A percentile compares a stretch with the other conserved stretches of the same genome.
Evolutionary conservation across 352 stramenopile genomes (phyloP).

Genomic region (Elongisporangium senticosum): DNA sequence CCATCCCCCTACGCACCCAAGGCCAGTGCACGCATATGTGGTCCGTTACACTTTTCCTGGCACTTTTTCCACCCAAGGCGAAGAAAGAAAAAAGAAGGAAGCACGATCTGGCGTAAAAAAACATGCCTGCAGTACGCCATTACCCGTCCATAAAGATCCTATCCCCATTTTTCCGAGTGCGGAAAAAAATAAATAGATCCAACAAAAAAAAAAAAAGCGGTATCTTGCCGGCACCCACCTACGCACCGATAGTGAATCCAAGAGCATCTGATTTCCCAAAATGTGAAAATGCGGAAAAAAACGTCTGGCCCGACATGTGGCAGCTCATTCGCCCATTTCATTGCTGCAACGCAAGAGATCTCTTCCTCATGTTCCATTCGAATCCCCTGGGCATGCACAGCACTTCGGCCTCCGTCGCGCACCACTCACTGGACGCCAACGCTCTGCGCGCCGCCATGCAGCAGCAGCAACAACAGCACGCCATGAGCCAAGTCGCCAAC

Average conservation of each 20-base stretch:
- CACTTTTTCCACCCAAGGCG: neutral
- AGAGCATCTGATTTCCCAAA: neutral
- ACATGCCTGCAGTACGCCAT: neutral
- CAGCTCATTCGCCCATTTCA: neutral
- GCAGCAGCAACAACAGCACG: slow-evolving; percentile 1
- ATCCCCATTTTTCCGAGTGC: neutral
- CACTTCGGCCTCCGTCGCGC: slow-evolving; percentile 11
- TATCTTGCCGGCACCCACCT: neutral
- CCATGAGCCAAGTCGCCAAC: neutral
- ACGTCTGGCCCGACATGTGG: neutral
- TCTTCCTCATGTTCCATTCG: slow-evolving; percentile 3
- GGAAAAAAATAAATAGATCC: neutral
- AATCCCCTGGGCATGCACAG: neutral
- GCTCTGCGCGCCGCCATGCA: slow-evolving; percentile 3
- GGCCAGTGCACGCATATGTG: neutral
- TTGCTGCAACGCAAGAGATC: neutral
- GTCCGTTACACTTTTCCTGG: neutral
- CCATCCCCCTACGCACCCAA: neutral
- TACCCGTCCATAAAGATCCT: neutral
- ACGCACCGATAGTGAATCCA: neutral
- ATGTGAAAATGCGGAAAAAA: neutral
- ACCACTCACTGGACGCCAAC: slow-evolving; percentile 9
- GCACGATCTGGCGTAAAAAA: neutral
- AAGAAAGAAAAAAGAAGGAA: neutral
- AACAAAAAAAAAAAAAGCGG: neutral